Evolutionary conservation across 768 basidiomycete species (phyloP).

Genomic region (Boletus rubroflammeus): DNA sequence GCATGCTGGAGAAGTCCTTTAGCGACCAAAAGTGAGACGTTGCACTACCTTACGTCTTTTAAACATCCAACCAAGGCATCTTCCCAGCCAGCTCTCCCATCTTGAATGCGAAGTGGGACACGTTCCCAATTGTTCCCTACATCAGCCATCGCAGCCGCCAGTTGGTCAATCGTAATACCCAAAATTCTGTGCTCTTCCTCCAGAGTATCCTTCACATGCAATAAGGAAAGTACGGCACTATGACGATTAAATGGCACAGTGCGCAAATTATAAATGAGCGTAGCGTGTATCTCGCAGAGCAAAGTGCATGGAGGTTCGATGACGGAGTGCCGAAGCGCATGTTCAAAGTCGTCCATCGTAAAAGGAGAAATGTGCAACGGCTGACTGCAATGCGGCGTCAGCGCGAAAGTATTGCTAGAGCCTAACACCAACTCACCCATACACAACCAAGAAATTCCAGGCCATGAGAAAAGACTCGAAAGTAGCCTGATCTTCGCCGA

Average conservation of each 20-base stretch:
- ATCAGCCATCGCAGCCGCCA: slow-evolving; percentile 69
- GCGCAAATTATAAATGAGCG: slow-evolving; percentile 84
- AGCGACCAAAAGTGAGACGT: not conserved
- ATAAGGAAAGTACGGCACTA: slow-evolving; percentile 66
- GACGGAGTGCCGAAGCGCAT: slow-evolving; percentile 73
- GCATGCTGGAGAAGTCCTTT: slow-evolving; percentile 54
- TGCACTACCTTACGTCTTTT: slow-evolving; percentile 70
- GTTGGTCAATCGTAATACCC: slow-evolving; percentile 59
- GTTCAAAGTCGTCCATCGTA: slow-evolving; percentile 90
- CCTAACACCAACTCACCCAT: slow-evolving; percentile 62
- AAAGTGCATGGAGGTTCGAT: slow-evolving; percentile 69
- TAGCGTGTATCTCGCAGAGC: slow-evolving; percentile 84
- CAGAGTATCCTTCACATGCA: slow-evolving; percentile 38
- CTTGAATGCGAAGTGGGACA: slow-evolving; percentile 64
- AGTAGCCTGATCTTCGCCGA: slow-evolving; percentile 54
- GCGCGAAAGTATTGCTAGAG: not conserved
- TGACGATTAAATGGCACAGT: slow-evolving; percentile 77
- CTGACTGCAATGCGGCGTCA: slow-evolving; percentile 48
- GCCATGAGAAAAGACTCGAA: slow-evolving; percentile 88
- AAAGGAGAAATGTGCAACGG: slow-evolving; percentile 85
- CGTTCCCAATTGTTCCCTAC: slow-evolving; percentile 87
- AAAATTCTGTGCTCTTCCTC: slow-evolving; percentile 43
- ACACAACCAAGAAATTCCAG: slow-evolving; percentile 93
- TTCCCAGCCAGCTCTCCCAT: slow-evolving; percentile 87
- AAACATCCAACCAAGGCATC: slow-evolving; percentile 84